These are phyloP conservation scores for Thalassia testudinum DNA, from an alignment of 116 monocot species.

Conservation along the genomic window DNA sequence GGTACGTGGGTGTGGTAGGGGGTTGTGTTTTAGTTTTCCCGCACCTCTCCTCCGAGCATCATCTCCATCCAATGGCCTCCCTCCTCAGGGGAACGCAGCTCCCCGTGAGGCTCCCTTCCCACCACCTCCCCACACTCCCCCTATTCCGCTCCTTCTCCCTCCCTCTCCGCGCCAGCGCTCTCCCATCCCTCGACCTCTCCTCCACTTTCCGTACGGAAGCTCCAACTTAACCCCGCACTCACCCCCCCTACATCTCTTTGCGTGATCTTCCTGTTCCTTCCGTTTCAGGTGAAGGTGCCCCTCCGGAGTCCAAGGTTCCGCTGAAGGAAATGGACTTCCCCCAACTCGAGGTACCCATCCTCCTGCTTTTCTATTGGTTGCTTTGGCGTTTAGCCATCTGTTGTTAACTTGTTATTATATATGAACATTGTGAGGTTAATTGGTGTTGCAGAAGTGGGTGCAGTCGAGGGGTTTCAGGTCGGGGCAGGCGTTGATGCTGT, in stretches of 20 bases:
- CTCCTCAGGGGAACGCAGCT: too few relatives aligned
- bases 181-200: too few relatives aligned
- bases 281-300: not conserved
- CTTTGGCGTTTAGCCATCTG: not conserved
- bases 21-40: too few relatives aligned
- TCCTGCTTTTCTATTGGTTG: not conserved
- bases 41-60: too few relatives aligned
- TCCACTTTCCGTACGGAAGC: too few relatives aligned
- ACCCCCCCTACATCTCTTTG: not conserved
- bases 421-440: slow-evolving; percentile 4
- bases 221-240: too few relatives aligned
- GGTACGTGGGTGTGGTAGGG: too few relatives aligned
- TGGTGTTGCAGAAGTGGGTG: slow-evolving; percentile 61
- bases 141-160: too few relatives aligned
- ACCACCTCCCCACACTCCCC: too few relatives aligned
- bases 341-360: slow-evolving; percentile 36
- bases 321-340: slow-evolving; percentile 59
- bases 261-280: not conserved
- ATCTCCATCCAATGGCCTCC: too few relatives aligned
- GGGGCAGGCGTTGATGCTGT: slow-evolving; percentile 85
- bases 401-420: not conserved
- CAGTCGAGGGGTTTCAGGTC: slow-evolving; percentile 73
- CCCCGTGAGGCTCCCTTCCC: too few relatives aligned
- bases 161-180: too few relatives aligned
- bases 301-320: slow-evolving; percentile 18